A percentile compares a stretch with the other conserved stretches of the same genome.
Evolutionary conservation across 495 filamentous ascomycete species (phyloP).

Genomic region (Trichoderma virens): DNA sequence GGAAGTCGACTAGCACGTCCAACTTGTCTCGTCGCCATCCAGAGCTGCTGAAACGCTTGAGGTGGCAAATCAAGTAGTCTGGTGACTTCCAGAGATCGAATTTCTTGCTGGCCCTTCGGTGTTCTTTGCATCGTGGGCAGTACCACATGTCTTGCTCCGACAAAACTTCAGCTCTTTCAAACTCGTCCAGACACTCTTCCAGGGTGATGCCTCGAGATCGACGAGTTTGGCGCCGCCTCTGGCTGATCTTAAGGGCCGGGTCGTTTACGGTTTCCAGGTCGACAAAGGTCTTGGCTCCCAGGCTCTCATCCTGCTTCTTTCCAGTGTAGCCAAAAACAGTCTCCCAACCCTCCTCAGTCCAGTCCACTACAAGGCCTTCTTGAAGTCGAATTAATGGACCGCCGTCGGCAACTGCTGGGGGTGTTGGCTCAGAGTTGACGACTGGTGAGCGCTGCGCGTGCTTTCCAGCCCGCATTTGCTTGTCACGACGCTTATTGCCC

Average conservation of each 20-base stretch:
- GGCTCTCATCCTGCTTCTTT: constrained; percentile 18
- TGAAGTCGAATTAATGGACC: constrained; percentile 64
- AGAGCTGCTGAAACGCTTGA: constrained; percentile 86
- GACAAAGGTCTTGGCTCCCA: constrained; percentile 43
- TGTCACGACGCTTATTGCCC: constrained; percentile 26
- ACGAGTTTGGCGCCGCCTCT: constrained; percentile 50
- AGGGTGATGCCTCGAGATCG: constrained; percentile 69
- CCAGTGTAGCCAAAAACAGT: constrained; percentile 55
- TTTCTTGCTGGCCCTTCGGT: constrained; percentile 85
- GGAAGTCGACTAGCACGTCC: constrained; percentile 85
- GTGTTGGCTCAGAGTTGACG: constrained; percentile 8
- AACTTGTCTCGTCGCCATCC: constrained; percentile 76
- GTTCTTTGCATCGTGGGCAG: constrained; percentile 90
- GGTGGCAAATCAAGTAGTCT: constrained; percentile 82
- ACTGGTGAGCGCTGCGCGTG: constrained; percentile 11
- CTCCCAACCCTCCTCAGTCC: constrained; percentile 59
- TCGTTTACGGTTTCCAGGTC: constrained; percentile 51
- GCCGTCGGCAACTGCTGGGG: constrained; percentile 29
- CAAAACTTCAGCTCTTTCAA: constrained; percentile 84
- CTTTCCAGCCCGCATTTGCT: constrained; percentile 24
- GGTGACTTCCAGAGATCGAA: constrained; percentile 95
- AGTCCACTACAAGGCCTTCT: constrained; percentile 82
- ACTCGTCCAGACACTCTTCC: constrained; percentile 89
- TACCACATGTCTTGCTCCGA: constrained; percentile 96
- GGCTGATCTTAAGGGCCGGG: constrained; percentile 54